A percentile compares a stretch with the other conserved stretches of the same genome.
Evolutionary conservation across 1,139 yeast genomes (phyloP).

Genomic region (Sugiyamaella grinbergsii): DNA sequence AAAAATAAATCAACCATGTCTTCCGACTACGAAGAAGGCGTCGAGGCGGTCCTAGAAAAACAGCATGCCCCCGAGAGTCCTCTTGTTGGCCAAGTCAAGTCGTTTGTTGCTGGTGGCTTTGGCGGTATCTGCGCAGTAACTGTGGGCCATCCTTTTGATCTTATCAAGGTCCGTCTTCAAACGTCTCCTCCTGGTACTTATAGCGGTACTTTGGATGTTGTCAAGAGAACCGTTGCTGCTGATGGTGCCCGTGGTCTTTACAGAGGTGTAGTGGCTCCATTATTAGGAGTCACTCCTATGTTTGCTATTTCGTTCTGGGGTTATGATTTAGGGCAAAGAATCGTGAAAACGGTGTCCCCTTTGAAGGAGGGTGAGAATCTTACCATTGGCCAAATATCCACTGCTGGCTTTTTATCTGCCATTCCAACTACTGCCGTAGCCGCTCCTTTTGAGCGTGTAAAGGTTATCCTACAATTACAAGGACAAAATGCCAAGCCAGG

Average conservation of each 20-base stretch:
- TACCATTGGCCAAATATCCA: conserved; percentile 69
- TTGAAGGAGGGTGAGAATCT: conserved; percentile 47
- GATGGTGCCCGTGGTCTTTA: conserved; percentile 82
- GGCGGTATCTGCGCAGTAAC: conserved; percentile 84
- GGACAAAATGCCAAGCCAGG: conserved; percentile 48
- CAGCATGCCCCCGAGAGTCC: conserved; percentile 28
- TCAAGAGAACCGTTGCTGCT: conserved; percentile 64
- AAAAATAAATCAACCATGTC: conserved; percentile 20
- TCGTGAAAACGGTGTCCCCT: conserved; percentile 56
- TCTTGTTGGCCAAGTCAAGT: conserved; percentile 56
- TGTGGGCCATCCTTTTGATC: conserved; percentile 95
- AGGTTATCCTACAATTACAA: conserved; percentile 88
- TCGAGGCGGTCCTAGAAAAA: conserved; percentile 23
- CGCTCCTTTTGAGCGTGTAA: conserved; percentile 95
- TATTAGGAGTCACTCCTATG: conserved; percentile 96
- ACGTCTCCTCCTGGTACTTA: conserved; percentile 56
- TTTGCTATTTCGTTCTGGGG: conserved; percentile 99
- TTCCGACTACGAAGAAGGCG: conserved; percentile 22
- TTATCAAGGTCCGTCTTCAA: conserved; percentile 89
- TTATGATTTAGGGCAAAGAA: conserved; percentile 84
- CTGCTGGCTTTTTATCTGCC: conserved; percentile 96
- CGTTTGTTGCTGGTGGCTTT: conserved; percentile 88
- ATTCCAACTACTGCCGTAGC: conserved; percentile 93
- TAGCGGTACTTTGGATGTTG: conserved; percentile 63
- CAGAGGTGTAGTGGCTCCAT: conserved; percentile 86